phyloP scores from a whole-genome alignment of 257 asterid species.

The Solanum peruvianum region DNA sequence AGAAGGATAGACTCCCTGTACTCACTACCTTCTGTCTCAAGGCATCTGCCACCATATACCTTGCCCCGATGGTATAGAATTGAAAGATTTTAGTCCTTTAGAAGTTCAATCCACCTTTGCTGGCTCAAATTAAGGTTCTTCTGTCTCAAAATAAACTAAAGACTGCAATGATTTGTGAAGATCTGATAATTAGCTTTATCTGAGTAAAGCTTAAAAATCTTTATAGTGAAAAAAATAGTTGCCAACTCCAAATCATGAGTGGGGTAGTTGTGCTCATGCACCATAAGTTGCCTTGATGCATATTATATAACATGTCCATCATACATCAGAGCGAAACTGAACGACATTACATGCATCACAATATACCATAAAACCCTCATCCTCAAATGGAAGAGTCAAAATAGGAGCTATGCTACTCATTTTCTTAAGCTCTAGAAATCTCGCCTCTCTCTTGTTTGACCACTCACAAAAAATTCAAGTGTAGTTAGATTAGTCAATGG shows the following conservation, averaged over 20 bases:
- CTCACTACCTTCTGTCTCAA: not conserved
- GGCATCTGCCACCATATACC: not conserved
- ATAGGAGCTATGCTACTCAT: too few relatives aligned
- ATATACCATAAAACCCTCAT: too few relatives aligned
- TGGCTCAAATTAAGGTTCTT: not conserved
- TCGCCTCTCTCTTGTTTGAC: too few relatives aligned
- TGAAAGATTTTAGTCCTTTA: too few relatives aligned
- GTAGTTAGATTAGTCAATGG: not conserved
- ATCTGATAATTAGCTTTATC: not conserved
- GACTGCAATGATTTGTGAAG: not conserved
- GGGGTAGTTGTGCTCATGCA: not conserved
- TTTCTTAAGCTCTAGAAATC: too few relatives aligned
- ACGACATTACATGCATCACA: too few relatives aligned
- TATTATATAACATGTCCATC: not conserved
- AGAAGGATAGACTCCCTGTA: too few relatives aligned
- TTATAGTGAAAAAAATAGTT: not conserved
- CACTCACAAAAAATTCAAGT: too few relatives aligned
- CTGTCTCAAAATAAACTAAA: not conserved
- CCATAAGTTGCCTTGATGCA: not conserved
- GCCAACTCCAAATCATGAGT: not conserved
- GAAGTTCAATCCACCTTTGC: not conserved
- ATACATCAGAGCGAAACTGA: too few relatives aligned
- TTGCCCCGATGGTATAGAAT: not conserved
- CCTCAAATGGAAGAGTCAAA: too few relatives aligned
- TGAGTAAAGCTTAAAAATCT: not conserved